These are phyloP conservation scores for Vinca minor DNA, from an alignment of 257 asterid genomes.

Conservation along the genomic window DNA sequence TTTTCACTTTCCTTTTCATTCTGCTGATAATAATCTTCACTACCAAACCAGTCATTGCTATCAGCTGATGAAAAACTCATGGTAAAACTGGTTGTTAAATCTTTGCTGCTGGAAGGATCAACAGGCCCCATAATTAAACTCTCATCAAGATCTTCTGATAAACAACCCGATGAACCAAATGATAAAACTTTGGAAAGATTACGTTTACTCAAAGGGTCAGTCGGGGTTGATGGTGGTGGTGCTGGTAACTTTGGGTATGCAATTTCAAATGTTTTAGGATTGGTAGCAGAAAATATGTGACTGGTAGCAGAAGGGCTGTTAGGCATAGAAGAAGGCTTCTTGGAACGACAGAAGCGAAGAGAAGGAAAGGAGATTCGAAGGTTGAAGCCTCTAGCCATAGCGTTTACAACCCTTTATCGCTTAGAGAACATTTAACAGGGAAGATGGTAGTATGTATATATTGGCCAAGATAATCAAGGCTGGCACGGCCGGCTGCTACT, in stretches of 20 bases:
- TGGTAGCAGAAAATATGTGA: conserved; percentile 21
- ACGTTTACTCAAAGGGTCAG: conserved; percentile 24
- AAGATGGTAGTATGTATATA: neutral
- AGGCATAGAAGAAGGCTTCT: conserved; percentile 18
- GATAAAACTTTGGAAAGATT: conserved; percentile 21
- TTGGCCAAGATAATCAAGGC: neutral
- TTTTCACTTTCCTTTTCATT: conserved; percentile 26
- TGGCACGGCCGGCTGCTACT: conserved; percentile 21
- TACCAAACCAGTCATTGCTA: conserved; percentile 14
- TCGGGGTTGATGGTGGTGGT: conserved; percentile 48
- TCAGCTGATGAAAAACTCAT: conserved; percentile 25
- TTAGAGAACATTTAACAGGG: no score
- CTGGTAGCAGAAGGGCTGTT: conserved; percentile 22
- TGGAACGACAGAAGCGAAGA: conserved; percentile 31
- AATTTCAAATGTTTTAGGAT: conserved; percentile 29
- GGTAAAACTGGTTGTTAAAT: conserved; percentile 16
- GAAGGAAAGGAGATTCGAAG: conserved; percentile 24
- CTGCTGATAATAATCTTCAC: conserved; percentile 13
- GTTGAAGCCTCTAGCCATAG: conserved; percentile 30
- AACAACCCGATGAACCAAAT: neutral
- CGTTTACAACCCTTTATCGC: no score
- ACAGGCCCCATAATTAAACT: conserved; percentile 1
- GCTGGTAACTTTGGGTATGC: conserved; percentile 34
- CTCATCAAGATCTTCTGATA: conserved; percentile 27
- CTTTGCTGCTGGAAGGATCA: conserved; percentile 10